Base-by-base conservation (phyloP, 2,329 filamentous ascomycete genomes). In the Botrytis sinoallii region DNA sequence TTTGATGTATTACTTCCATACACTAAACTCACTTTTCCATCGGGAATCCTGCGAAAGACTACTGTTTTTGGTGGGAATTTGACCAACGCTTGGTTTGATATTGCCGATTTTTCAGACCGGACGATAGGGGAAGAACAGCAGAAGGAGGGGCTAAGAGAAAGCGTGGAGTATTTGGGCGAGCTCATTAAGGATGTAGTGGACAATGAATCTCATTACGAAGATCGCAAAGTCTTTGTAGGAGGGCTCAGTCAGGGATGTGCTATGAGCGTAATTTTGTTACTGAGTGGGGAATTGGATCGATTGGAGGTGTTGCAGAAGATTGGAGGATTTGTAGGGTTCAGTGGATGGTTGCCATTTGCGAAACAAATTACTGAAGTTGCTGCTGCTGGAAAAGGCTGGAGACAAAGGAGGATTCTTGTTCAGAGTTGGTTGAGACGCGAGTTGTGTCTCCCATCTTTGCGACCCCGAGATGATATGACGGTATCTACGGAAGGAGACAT, bases 61-160 rank as follows among this genome's bases (percentile, higher is more conserved):
- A 80, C 76, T 8, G 77, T 79, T 0, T 78, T 80, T 60, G 67
- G 69, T 5, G 76, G 76, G 1, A 73, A 48, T 7, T n/a, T 73
- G 18, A 76, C 75, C 10, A 67, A 79, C 72, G 78, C 79, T n/a
- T 80, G 79, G 79, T 80, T 80, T 32, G 76, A 80, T 44, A 76
- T 80, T 22, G 52, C 74, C 20, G 59, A 74, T 59, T 80, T 79
- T n/a, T 7, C n/a, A 4, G 78, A 80, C 44, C 61, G 79, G 16
- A 78, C 76, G 0, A 59, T 73, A 6, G 77, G 77, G 1, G 76
- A 78, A 38, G 22, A 71, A 10, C n/a, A 55, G 8, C 66, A 66
- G 35, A 60, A 71, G 2, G 18, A 55, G 2, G 77, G 77, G 0
- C 22, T 79, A 25, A 69, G 32, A 7, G 76, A 77, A 46, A 75